Conservation (phyloP, 108 stramenopile genomes). For the Cylindrotheca fusiformis region DNA sequence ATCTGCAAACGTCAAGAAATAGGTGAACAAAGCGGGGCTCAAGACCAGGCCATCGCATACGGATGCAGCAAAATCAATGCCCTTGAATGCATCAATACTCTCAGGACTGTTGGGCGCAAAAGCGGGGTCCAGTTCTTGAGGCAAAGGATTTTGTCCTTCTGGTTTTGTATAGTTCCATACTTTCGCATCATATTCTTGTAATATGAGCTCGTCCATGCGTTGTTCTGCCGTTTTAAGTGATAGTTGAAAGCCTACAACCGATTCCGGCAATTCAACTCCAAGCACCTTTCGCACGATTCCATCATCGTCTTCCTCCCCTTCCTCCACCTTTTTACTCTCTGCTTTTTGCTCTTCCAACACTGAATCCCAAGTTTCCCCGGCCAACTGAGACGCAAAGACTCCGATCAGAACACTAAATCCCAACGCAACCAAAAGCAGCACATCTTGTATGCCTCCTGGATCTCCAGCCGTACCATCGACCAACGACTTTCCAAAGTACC, state of each 20-base stretch:
- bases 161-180: slow-evolving; percentile 73
- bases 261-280: slow-evolving; percentile 59
- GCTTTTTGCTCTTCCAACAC: slow-evolving; percentile 66
- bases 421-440: slow-evolving; percentile 59
- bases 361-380: slow-evolving; percentile 83
- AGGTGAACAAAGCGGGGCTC: slow-evolving; percentile 49
- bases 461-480: slow-evolving; percentile 64
- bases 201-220: slow-evolving; percentile 51
- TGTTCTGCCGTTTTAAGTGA: slow-evolving; percentile 52
- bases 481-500: slow-evolving; percentile 76
- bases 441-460: slow-evolving; percentile 54
- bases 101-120: slow-evolving; percentile 53
- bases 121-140: slow-evolving; percentile 46
- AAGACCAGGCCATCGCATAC: slow-evolving; percentile 68
- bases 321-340: slow-evolving; percentile 43
- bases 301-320: slow-evolving; percentile 31
- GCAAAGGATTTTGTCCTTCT: slow-evolving; percentile 24
- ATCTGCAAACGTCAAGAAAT: slow-evolving; percentile 68
- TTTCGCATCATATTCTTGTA: slow-evolving; percentile 57
- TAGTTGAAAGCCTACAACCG: slow-evolving; percentile 68
- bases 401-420: slow-evolving; percentile 82
- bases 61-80: slow-evolving; percentile 55
- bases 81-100: slow-evolving; percentile 41
- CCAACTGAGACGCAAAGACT: slow-evolving; percentile 82
- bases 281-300: slow-evolving; percentile 54